phyloP scores from a whole-genome alignment of 148 eudicot species.

The Pharnaceum exiguum region DNA sequence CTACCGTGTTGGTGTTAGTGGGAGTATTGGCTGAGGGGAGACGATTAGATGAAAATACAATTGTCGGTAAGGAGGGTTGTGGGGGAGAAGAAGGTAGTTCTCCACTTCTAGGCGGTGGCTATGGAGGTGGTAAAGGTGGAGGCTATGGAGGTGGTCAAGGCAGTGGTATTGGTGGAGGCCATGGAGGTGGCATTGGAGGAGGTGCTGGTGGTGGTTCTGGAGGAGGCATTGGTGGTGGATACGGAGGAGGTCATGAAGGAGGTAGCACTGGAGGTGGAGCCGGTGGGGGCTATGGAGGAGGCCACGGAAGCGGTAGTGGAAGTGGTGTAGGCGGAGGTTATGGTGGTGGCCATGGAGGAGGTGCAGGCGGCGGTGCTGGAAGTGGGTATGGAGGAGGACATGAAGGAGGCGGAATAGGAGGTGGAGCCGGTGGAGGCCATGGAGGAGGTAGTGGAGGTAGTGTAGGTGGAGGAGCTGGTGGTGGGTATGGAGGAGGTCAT shows the following conservation, averaged over 20 bases:
- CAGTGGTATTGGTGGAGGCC: slow-evolving; percentile 12
- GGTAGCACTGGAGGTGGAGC: neutral
- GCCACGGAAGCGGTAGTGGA: slow-evolving; percentile 11
- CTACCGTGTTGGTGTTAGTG: slow-evolving; percentile 20
- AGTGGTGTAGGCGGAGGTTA: slow-evolving; percentile 14
- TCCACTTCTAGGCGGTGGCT: slow-evolving; percentile 10
- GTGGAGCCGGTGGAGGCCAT: neutral
- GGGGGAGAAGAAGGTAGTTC: slow-evolving; percentile 16
- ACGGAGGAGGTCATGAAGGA: slow-evolving; percentile 6
- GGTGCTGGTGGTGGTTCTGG: slow-evolving; percentile 1
- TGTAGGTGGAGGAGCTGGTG: neutral
- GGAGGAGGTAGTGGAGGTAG: neutral
- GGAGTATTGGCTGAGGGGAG: slow-evolving; percentile 28
- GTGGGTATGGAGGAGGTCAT: neutral
- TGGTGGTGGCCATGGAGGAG: slow-evolving; percentile 17
- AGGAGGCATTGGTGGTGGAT: slow-evolving; percentile 5
- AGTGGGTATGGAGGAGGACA: neutral
- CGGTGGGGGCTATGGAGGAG: slow-evolving; percentile 15
- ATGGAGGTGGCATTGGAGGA: slow-evolving; percentile 10
- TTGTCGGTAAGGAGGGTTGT: slow-evolving; percentile 22
- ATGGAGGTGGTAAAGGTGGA: slow-evolving; percentile 20
- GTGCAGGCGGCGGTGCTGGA: neutral
- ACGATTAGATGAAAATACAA: slow-evolving; percentile 14
- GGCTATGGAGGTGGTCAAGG: slow-evolving; percentile 7
- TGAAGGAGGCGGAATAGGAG: neutral